A percentile compares a stretch with the other conserved stretches of the same genome.
Conservation (phyloP, 257 asterid genomes). For the Gardenia jasminoides region DNA sequence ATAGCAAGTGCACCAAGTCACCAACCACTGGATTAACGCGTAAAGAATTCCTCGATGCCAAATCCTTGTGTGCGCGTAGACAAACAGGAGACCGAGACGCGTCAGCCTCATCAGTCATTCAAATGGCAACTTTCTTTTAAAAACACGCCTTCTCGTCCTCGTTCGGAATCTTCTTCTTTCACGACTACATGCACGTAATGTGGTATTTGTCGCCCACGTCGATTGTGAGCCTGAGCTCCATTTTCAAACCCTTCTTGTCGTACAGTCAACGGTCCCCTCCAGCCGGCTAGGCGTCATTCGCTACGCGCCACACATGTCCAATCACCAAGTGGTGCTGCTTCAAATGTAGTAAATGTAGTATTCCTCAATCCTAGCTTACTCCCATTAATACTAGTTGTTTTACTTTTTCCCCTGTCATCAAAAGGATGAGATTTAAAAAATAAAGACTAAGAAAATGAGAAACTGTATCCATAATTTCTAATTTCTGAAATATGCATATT, state of each 20-base stretch:
- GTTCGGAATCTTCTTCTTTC: slow-evolving; percentile 1
- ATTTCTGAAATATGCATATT: too few species aligned
- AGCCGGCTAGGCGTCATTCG: slow-evolving; percentile 1
- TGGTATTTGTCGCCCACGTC: not conserved
- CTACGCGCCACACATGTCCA: slow-evolving; percentile 1
- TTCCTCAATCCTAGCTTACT: not conserved
- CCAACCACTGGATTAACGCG: not conserved
- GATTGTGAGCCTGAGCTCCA: too few species aligned
- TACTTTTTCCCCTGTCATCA: too few species aligned
- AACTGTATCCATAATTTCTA: too few species aligned
- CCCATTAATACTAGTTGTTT: too few species aligned
- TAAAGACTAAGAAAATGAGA: too few species aligned
- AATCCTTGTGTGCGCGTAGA: not conserved
- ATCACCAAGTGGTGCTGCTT: too few species aligned
- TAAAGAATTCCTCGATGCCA: not conserved
- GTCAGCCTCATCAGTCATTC: not conserved
- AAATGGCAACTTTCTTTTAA: not conserved
- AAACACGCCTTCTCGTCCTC: not conserved
- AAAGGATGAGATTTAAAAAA: too few species aligned
- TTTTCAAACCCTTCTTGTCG: not conserved
- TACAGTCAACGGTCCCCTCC: slow-evolving; percentile 19
- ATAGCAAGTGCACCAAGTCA: not conserved
- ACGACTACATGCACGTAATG: not conserved
- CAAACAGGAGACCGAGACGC: not conserved
- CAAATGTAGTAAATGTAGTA: too few species aligned